Evolutionary conservation across 192 early-diverging fungal genomes (phyloP).

Genomic region (Funneliformis geosporum): DNA sequence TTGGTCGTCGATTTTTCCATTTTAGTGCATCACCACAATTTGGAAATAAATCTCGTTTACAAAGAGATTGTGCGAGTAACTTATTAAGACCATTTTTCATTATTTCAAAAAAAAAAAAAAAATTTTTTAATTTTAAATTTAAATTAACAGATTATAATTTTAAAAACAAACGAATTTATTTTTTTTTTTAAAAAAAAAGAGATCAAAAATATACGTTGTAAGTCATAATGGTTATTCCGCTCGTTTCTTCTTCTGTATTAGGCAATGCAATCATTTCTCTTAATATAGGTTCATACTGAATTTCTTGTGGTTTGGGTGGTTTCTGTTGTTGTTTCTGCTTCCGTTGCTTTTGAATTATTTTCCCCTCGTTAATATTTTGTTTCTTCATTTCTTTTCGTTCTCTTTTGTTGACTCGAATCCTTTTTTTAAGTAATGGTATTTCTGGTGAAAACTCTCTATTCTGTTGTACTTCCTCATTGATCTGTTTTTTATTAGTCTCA

Average conservation of each 20-base stretch:
- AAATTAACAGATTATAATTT: not conserved
- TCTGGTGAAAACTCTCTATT: not conserved
- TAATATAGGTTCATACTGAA: conserved; percentile 13
- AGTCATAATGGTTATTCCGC: conserved; percentile 23
- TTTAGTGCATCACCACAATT: conserved; percentile 23
- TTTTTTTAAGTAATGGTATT: not conserved
- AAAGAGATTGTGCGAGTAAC: conserved; percentile 26
- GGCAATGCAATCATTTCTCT: conserved; percentile 3
- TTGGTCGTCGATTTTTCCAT: conserved; percentile 30
- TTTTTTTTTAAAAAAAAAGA: not conserved
- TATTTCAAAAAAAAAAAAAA: not conserved
- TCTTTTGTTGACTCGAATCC: not conserved
- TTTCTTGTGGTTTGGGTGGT: not conserved
- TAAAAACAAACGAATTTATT: not conserved
- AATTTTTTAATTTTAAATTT: too few species aligned
- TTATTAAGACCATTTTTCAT: not conserved
- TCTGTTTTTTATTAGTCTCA: not conserved
- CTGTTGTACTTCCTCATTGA: not conserved
- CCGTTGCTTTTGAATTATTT: not conserved
- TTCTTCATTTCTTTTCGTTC: not conserved
- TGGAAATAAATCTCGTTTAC: not conserved
- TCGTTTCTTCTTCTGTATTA: not conserved
- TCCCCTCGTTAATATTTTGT: not conserved
- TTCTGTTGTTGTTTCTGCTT: not conserved
- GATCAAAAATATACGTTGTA: conserved; percentile 16